phyloP scores from a whole-genome alignment of 805 yeast genomes.

The Candida xyloterini region DNA sequence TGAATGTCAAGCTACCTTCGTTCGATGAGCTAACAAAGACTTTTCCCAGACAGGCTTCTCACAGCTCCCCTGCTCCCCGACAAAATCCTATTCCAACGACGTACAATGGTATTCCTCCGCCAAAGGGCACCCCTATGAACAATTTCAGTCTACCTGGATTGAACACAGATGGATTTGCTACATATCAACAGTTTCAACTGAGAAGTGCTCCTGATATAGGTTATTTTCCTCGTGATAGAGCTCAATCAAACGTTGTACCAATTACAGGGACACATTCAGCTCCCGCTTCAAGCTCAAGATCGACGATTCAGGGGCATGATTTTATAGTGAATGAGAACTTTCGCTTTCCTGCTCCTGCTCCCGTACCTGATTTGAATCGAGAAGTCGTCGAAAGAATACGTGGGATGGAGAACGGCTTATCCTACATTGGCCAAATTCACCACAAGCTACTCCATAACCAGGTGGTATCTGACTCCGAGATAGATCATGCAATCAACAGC shows the following conservation, averaged over 20 bases:
- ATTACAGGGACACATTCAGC: neutral
- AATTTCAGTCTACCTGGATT: constrained; percentile 4
- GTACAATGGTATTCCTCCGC: neutral
- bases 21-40: constrained; percentile 23
- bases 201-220: constrained; percentile 3
- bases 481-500: constrained; percentile 1
- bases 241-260: neutral
- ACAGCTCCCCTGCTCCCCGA: neutral
- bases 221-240: neutral
- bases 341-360: constrained; percentile 4
- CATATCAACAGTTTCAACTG: constrained; percentile 5
- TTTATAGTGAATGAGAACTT: constrained; percentile 3
- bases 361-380: neutral
- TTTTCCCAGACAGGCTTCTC: constrained; percentile 11
- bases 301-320: neutral
- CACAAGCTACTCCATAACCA: neutral
- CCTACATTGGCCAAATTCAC: neutral
- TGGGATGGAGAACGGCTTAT: constrained; percentile 1
- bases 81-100: neutral
- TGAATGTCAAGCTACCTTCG: constrained; percentile 21
- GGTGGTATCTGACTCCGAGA: neutral
- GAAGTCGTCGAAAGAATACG: neutral
- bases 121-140: neutral
- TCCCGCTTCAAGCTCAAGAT: neutral
- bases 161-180: constrained; percentile 1